Evolutionary conservation across 805 yeast genomes (phyloP), one percentile per base, ranked within the genome.

Genomic region (Kodamaea nitidulidarum): DNA sequence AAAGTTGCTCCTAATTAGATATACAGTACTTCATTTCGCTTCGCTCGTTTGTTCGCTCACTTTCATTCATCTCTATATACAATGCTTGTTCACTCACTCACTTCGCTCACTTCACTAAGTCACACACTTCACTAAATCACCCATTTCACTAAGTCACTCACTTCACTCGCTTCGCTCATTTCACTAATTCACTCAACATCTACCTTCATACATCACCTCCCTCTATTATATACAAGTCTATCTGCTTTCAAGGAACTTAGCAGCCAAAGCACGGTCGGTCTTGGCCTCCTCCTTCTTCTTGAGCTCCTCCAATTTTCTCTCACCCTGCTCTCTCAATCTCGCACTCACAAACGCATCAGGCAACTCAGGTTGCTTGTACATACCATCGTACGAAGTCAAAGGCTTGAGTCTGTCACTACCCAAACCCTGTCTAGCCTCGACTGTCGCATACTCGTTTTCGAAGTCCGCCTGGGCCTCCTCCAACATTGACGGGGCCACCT

Each of bases 321-420:
- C 55, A 40, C 63, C 60, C 15, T 41, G 38, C 44, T 53, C 48
- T 53, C 62, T 58, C 40, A 49, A 39, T 9, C 47, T 47, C 15
- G 49, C 40, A 15, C 64, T 49, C n/a, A 64, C 63, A 51, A 58
- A 73, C 32, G 55, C 60, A 55, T 61, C 70, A 41, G 68, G 71
- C 48, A 66, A 55, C 21, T 48, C 47, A 40, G 61, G 79, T 58
- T 47, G 73, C 46, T 70, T 67, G 43, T 71, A 67, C 42, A 84
- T 64, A 15, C 97, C 97, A 32, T 74, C 88, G 54, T 82, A 87
- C 1, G 88, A 84, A 22, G 71, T 75, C 29, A 80, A 73, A 10
- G 91, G 88, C 54, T 80, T 84, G 36, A 63, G 55, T 35, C 65
- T 62, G 58, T 88, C 91, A 1, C 95, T 81, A 7, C 95, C 93